These are phyloP conservation scores for Shiraia sp. DNA, from an alignment of 2,329 filamentous ascomycete species.

Conservation along the genomic window DNA sequence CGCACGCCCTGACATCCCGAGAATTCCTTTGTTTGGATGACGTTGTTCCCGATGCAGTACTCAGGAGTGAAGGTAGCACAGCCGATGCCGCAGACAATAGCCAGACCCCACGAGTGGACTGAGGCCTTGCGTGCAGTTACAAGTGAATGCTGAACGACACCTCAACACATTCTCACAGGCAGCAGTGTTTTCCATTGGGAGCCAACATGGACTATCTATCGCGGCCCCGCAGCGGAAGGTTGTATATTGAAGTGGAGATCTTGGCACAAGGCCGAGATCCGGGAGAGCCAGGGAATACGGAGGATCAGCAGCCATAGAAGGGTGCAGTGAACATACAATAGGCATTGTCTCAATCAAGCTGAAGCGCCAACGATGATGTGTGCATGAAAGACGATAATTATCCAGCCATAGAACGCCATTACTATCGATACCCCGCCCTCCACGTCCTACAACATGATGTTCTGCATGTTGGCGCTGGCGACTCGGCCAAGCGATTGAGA, in stretches of 20 bases:
- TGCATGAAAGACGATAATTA: conserved; percentile 3
- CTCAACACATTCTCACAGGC: conserved; percentile 5
- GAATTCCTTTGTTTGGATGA: no score
- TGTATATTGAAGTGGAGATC: no score
- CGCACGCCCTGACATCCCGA: no score
- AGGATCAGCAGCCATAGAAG: conserved; percentile 5
- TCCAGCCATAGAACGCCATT: conserved; percentile 1
- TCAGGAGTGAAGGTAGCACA: conserved; percentile 12
- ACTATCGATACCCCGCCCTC: conserved; percentile 11
- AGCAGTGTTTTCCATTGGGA: conserved; percentile 2
- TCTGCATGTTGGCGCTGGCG: conserved; percentile 5
- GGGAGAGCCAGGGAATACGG: neutral
- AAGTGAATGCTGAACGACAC: conserved; percentile 4
- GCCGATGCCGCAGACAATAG: neutral
- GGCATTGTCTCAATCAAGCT: conserved; percentile 9
- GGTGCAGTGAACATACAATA: no score
- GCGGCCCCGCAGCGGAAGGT: no score
- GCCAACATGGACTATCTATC: no score
- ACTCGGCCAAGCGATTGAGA: conserved; percentile 4
- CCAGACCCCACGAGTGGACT: neutral
- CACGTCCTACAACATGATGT: conserved; percentile 13
- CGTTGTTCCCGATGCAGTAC: neutral
- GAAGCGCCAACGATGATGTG: conserved; percentile 7
- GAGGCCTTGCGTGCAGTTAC: neutral
- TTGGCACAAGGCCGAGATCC: no score